Base-by-base conservation (phyloP, 2,329 filamentous ascomycete genomes). In the Byssoonygena ceratinophila region DNA sequence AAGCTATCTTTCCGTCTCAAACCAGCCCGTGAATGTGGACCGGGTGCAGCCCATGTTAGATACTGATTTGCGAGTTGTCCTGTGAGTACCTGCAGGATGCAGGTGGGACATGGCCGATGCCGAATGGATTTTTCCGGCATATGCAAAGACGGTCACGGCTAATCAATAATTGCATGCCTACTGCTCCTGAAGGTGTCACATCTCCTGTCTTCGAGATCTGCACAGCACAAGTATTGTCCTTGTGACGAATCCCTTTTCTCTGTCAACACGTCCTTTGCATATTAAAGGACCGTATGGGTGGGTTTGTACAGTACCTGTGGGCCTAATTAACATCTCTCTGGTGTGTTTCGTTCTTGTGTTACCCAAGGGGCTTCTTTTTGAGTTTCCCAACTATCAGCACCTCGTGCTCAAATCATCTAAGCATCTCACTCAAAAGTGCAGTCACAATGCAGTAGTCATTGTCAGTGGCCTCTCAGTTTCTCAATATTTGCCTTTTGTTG, bases 361-460 rank as follows among this genome's bases (percentile, higher is more conserved):
- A 41, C 39, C 39, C 39, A 41, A 41, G 5, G 18, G 43, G 9
- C 4, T 9, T 18, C 8, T 31, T 45, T 14, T 45, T 12, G n/a
- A n/a, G 25, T 32, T 34, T 32, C 29, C 12, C 39, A 6, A 31
- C 18, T 31, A 20, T 22, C 44, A 22, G 14, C n/a, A 34, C 34
- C 44, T 36, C 44, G 29, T 46, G 44, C n/a, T 46, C 29, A 14
- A 34, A 46, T 46, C 44, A 46, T 36, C 27, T 23, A 41, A 8
- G 39, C 39, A 9, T 25, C 14, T 3, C 16, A 11, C 14, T 4
- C 16, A 39, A 5, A 2, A 39, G 5, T 5, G 14, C 14, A 39
- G 27, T 34, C 44, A 46, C 9, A 20, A 23, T 36, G 27, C 27
- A 34, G 16, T 29, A 9, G 2, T 12, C 43, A 3, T 18, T 16